Conservation (phyloP, 1,284 basidiomycete genomes). For the Mycosarcoma maydis region DNA sequence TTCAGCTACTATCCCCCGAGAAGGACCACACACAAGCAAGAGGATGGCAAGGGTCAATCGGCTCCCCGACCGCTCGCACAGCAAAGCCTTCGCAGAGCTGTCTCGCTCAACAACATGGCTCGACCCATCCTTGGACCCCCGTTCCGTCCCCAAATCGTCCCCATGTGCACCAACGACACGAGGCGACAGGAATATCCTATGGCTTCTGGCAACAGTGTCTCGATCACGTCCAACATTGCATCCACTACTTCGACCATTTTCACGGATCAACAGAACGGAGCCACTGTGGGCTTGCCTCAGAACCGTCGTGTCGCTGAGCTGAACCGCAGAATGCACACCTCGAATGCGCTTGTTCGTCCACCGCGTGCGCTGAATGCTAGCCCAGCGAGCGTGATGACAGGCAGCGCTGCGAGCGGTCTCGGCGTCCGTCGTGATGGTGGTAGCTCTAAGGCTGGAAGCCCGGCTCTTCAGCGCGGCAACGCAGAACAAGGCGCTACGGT, state of each 20-base stretch:
- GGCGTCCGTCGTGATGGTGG: slow-evolving; percentile 38
- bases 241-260: slow-evolving; percentile 78
- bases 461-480: slow-evolving; percentile 13
- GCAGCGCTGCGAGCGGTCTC: slow-evolving; percentile 40
- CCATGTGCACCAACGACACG: slow-evolving; percentile 22
- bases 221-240: slow-evolving; percentile 85
- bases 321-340: slow-evolving; percentile 53
- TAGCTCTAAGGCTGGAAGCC: slow-evolving; percentile 18
- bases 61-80: slow-evolving; percentile 16
- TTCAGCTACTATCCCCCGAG: slow-evolving; percentile 63
- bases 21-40: slow-evolving; percentile 21
- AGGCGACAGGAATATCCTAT: slow-evolving; percentile 51
- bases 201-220: slow-evolving; percentile 79
- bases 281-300: slow-evolving; percentile 41
- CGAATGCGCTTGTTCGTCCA: slow-evolving; percentile 21
- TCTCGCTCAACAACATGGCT: slow-evolving; percentile 80
- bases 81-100: slow-evolving; percentile 74
- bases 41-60: slow-evolving; percentile 8
- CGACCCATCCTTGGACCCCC: slow-evolving; percentile 61
- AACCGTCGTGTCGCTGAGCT: slow-evolving; percentile 56
- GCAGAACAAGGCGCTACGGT: slow-evolving; percentile 45
- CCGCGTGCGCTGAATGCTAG: slow-evolving; percentile 31
- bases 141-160: slow-evolving; percentile 15
- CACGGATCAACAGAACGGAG: slow-evolving; percentile 37
- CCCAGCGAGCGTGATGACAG: slow-evolving; percentile 41